phyloP scores from a whole-genome alignment of 2,329 filamentous ascomycete genomes.

The Lachnellula hyalina region DNA sequence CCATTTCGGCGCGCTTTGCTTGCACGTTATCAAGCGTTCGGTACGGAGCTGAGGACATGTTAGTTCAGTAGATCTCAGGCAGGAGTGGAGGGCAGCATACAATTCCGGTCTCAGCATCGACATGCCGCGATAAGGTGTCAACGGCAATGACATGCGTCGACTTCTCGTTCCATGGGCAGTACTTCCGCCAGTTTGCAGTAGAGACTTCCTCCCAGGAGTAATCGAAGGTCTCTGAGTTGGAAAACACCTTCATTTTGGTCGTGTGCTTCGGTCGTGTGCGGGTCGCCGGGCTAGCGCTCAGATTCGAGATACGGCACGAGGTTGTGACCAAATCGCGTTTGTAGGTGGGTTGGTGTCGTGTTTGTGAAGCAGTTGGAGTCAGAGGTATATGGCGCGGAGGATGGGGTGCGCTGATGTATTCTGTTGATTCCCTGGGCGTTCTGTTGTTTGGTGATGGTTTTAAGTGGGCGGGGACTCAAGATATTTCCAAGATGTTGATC shows the following conservation, averaged over 20 bases:
- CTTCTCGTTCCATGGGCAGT: constrained; percentile 98
- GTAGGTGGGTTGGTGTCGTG: too few relatives aligned
- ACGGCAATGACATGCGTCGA: constrained; percentile 95
- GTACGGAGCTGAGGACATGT: constrained; percentile 52
- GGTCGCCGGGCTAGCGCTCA: constrained; percentile 16
- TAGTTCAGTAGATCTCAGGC: constrained; percentile 3
- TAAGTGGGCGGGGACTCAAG: too few relatives aligned
- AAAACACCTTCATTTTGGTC: constrained; percentile 84
- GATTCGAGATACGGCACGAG: not conserved
- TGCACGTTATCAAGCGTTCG: constrained; percentile 61
- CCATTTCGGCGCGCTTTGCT: constrained; percentile 70
- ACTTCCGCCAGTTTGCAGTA: constrained; percentile 96
- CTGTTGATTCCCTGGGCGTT: too few relatives aligned
- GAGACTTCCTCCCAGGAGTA: constrained; percentile 99
- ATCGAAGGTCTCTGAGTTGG: constrained; percentile 82
- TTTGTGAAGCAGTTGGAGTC: too few relatives aligned
- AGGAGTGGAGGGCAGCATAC: constrained; percentile 40
- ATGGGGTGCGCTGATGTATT: too few relatives aligned
- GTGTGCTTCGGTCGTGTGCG: constrained; percentile 25
- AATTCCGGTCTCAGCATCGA: constrained; percentile 61
- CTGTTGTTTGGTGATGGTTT: too few relatives aligned
- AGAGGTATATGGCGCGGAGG: too few relatives aligned
- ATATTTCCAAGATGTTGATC: too few relatives aligned
- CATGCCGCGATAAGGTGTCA: constrained; percentile 75
- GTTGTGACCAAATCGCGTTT: not conserved